Percentiles rank a stretch among this genome's conserved stretches.
Evolutionary conservation across 305 asterid species (phyloP).

Genomic region (Fraxinus velutina): DNA sequence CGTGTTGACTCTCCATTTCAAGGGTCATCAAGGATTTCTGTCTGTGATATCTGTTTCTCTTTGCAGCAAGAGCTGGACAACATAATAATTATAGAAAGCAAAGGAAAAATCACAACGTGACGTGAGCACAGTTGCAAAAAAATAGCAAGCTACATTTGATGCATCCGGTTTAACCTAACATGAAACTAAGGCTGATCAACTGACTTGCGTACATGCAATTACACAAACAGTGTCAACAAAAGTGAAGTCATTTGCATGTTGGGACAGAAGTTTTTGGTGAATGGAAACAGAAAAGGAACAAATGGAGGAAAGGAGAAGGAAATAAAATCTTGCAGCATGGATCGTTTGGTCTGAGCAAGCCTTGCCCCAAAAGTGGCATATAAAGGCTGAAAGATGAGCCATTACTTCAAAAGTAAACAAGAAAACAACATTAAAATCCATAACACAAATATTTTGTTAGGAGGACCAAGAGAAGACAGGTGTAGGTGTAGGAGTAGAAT

Average conservation of each 20-base stretch:
- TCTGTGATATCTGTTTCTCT: conserved; percentile 79
- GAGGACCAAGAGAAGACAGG: not conserved
- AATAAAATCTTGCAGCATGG: not conserved
- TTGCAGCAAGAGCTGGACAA: conserved; percentile 73
- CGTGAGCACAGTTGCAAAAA: not conserved
- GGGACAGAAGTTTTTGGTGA: not conserved
- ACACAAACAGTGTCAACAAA: not conserved
- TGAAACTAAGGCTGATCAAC: not conserved
- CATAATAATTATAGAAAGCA: not conserved
- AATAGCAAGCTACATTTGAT: not conserved
- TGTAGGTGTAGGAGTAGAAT: not conserved
- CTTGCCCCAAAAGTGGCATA: not conserved
- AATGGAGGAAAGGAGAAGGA: not conserved
- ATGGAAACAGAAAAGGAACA: not conserved
- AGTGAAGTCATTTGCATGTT: not conserved
- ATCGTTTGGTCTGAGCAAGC: not conserved
- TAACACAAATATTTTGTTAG: not conserved
- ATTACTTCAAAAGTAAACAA: not conserved
- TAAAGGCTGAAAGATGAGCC: not conserved
- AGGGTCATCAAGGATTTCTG: conserved; percentile 82
- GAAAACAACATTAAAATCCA: not conserved
- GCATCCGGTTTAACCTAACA: not conserved
- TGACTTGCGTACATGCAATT: not conserved
- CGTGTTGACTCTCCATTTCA: conserved; percentile 99
- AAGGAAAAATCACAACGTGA: not conserved